Conservation (phyloP, 768 basidiomycete species). For the Chalciporus sphaerocephalus region DNA sequence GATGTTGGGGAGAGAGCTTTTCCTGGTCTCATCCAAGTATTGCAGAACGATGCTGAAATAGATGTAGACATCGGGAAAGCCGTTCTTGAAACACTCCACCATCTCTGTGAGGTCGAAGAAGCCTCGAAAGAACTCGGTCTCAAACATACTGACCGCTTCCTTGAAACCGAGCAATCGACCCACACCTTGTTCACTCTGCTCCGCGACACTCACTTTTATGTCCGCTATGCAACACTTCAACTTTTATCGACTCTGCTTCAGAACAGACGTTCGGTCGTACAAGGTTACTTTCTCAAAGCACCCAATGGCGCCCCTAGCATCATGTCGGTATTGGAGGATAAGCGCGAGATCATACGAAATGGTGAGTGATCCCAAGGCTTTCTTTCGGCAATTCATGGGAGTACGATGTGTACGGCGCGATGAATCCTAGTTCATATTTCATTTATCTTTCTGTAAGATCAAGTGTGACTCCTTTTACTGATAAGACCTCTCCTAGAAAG, state of each 20-base stretch:
- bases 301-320: conserved; percentile 72
- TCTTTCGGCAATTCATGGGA: neutral
- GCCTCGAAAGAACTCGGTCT: conserved; percentile 60
- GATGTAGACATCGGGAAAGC: conserved; percentile 93
- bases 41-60: conserved; percentile 83
- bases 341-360: conserved; percentile 83
- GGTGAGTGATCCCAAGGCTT: conserved; percentile 43
- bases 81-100: conserved; percentile 80
- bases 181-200: conserved; percentile 78
- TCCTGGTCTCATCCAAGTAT: conserved; percentile 69
- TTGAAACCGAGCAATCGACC: conserved; percentile 64
- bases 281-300: conserved; percentile 88
- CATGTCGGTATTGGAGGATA: conserved; percentile 75
- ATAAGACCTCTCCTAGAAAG: conserved; percentile 53
- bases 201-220: conserved; percentile 74
- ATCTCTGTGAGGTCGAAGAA: conserved; percentile 80
- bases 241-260: conserved; percentile 74
- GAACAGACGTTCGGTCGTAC: conserved; percentile 77
- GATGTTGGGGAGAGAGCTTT: conserved; percentile 82
- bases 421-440: neutral
- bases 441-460: neutral
- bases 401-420: neutral
- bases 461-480: neutral
- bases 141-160: conserved; percentile 76
- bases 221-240: conserved; percentile 80